phyloP scores from a whole-genome alignment of 805 yeast genomes.

The Candida easanensis region DNA sequence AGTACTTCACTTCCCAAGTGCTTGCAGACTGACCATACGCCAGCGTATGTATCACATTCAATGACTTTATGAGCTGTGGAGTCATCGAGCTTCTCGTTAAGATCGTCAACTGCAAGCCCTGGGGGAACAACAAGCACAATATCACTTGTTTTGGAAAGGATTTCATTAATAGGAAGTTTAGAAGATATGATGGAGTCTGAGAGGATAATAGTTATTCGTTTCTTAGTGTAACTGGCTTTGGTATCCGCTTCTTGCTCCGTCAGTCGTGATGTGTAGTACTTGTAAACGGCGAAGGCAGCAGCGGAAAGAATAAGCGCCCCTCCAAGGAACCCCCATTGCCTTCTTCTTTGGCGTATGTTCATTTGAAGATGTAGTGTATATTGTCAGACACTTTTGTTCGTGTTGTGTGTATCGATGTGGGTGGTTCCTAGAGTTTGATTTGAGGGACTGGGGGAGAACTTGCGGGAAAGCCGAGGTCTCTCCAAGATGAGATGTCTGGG shows the following conservation, averaged over 20 bases:
- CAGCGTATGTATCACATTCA: constrained; percentile 44
- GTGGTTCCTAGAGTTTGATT: too few relatives aligned
- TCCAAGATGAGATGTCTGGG: too few relatives aligned
- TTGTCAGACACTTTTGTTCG: too few relatives aligned
- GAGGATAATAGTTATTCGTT: constrained; percentile 23
- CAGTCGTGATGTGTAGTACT: neutral
- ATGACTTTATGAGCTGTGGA: constrained; percentile 28
- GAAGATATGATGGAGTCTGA: constrained; percentile 28
- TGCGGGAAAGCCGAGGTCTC: too few relatives aligned
- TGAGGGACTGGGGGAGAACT: too few relatives aligned
- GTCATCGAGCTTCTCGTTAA: constrained; percentile 22
- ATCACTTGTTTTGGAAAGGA: constrained; percentile 26
- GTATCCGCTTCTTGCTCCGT: neutral
- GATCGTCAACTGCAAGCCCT: constrained; percentile 19
- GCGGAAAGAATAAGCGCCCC: constrained; percentile 11
- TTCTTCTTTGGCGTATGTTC: constrained; percentile 6
- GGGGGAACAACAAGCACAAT: constrained; percentile 37
- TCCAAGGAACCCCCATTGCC: constrained; percentile 7
- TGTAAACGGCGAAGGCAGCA: constrained; percentile 12
- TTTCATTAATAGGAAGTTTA: constrained; percentile 24
- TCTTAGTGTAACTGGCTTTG: constrained; percentile 19
- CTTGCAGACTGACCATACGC: constrained; percentile 54
- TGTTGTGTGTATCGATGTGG: too few relatives aligned
- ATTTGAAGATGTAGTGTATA: too few relatives aligned
- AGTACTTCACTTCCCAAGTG: constrained; percentile 41